Percentiles rank a stretch among this genome's conserved stretches.
Evolutionary conservation across 345 rosid genomes (phyloP).

Genomic region (Moricandia arvensis): DNA sequence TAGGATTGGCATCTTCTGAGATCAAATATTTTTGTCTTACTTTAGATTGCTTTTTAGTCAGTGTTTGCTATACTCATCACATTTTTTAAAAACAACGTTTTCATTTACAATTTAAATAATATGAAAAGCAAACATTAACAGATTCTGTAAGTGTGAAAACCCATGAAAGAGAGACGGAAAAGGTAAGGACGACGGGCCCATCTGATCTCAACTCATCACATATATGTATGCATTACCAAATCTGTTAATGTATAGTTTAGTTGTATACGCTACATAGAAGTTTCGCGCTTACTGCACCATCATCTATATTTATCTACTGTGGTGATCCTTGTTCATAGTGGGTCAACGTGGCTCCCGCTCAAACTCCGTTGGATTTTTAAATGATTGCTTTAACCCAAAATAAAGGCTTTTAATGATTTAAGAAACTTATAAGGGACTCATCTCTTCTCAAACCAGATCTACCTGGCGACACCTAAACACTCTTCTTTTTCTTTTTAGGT

Average conservation of each 20-base stretch:
- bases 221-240: not conserved
- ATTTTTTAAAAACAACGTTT: not conserved
- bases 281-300: not conserved
- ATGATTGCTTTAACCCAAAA: not conserved
- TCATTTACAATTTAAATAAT: not conserved
- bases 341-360: not conserved
- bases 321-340: not conserved
- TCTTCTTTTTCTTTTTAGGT: not conserved
- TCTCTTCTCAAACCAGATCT: slow-evolving; percentile 18
- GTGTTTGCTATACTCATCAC: slow-evolving; percentile 21
- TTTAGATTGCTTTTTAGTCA: slow-evolving; percentile 38
- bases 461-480: slow-evolving; percentile 38
- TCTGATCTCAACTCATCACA: slow-evolving; percentile 8
- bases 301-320: not conserved
- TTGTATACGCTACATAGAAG: too few species aligned
- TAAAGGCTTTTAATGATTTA: slow-evolving; percentile 33
- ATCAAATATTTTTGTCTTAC: slow-evolving; percentile 30
- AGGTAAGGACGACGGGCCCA: slow-evolving; percentile 46
- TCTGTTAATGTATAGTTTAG: not conserved
- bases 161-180: slow-evolving; percentile 43
- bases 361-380: not conserved
- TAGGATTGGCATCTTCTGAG: slow-evolving; percentile 32
- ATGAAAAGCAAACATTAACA: slow-evolving; percentile 4
- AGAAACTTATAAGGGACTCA: slow-evolving; percentile 12
- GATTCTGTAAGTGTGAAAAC: slow-evolving; percentile 65